phyloP scores from a whole-genome alignment of 2,329 filamentous ascomycete species.

The Chaetomiaceae sp. region DNA sequence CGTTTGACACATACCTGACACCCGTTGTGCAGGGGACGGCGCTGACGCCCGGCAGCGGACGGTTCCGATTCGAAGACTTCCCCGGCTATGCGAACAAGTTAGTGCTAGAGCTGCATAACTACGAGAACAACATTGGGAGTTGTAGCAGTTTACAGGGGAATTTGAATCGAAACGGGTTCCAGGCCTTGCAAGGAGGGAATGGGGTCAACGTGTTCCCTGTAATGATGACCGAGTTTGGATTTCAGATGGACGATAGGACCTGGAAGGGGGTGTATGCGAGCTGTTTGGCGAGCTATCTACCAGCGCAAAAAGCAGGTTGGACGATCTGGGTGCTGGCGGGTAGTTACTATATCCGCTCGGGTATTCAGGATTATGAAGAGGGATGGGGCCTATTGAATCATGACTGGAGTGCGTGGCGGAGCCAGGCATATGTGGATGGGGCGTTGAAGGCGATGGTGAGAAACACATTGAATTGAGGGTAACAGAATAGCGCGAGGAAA shows the following conservation, averaged over 20 bases:
- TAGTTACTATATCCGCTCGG: slow-evolving; percentile 54
- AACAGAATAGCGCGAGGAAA: no score
- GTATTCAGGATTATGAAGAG: slow-evolving; percentile 53
- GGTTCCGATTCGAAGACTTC: slow-evolving; percentile 45
- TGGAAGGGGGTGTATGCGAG: slow-evolving; percentile 48
- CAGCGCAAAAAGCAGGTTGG: slow-evolving; percentile 49
- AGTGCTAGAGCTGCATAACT: slow-evolving; percentile 59
- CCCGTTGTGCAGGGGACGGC: slow-evolving; percentile 47
- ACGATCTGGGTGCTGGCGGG: slow-evolving; percentile 56
- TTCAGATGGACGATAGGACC: slow-evolving; percentile 44
- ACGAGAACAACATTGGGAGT: slow-evolving; percentile 46
- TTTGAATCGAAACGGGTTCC: slow-evolving; percentile 50
- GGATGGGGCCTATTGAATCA: slow-evolving; percentile 52
- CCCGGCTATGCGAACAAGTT: slow-evolving; percentile 48
- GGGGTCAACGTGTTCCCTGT: slow-evolving; percentile 42
- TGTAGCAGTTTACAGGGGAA: slow-evolving; percentile 45
- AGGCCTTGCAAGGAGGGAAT: slow-evolving; percentile 39
- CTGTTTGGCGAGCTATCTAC: slow-evolving; percentile 49
- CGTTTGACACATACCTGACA: slow-evolving; percentile 52
- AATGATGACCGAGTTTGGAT: slow-evolving; percentile 52
- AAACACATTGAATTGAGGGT: slow-evolving; percentile 16
- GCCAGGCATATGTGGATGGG: slow-evolving; percentile 39
- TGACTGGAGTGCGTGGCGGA: slow-evolving; percentile 51
- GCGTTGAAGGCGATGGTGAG: slow-evolving; percentile 40
- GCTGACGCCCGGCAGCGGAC: slow-evolving; percentile 43